Base-by-base conservation (phyloP, 495 filamentous ascomycete genomes). In the Chaetomium tenue region DNA sequence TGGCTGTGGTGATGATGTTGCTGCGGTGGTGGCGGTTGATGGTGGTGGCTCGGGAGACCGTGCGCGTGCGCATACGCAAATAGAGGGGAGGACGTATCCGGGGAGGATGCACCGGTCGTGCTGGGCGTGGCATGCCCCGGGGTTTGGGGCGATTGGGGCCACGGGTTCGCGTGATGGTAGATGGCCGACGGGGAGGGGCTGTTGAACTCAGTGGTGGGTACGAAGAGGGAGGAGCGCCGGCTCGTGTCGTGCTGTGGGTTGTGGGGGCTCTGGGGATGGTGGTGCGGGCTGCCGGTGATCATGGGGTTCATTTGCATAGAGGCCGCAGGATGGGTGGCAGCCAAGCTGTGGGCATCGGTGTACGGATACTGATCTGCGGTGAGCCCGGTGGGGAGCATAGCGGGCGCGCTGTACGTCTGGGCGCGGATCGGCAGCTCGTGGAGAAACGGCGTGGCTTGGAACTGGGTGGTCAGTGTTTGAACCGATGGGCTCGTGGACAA, bases 361-460 rank as follows among this genome's bases (percentile, higher is more conserved):
- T 73, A 79, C n/a, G 60, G 9, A 30, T 73, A 67, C n/a, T 76
- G 72, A 8, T 76, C 73, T 25, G 59, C 4, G 69, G 47, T 11
- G 58, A 77, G 63, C 28, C 75, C 75, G 0, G 74, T 3, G 0
- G 71, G 65, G 25, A 77, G 63, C 2, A 74, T 67, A 23, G 68
- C 50, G 5, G 73, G 58, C 0, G 70, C 13, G 61, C 52, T 39
- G 37, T 75, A 76, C 26, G 66, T 64, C 15, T 42, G 3, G 33
- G 64, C 53, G n/a, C 71, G 58, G 20, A 75, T 65, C 7, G 73
- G 65, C 50, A 78, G 65, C 11, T 74, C 71, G 18, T 70, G 66
- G 11, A 76, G 65, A 54, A 76, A 76, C 8, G 68, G 62, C 23
- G 63, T 11, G 26, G 39, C 53, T 5, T 71, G 61, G 37, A 79